Evolutionary conservation across 805 yeast species (phyloP), one percentile per base, ranked within the genome.

Genomic region (Saccharomyces jurei): DNA sequence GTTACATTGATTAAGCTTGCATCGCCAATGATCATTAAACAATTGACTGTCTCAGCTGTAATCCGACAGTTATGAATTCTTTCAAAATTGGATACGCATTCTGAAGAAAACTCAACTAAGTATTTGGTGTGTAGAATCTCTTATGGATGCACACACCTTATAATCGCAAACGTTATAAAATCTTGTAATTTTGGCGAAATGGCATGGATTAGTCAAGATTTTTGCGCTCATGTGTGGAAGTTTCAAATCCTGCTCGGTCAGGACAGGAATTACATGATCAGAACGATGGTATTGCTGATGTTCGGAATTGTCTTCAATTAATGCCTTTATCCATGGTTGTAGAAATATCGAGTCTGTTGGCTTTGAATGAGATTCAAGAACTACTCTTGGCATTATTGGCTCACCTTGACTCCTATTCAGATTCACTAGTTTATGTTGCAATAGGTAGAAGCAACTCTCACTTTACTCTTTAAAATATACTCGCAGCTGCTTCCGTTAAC

Each of bases 71-170:
- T 49, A 52, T 61, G 54, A 10, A n/a, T 48, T 48, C 66, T 57
- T 55, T 68, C 71, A 54, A 63, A 68, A 22, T 59, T 50, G 0
- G 68, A 56, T 2, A 67, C 71, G 41, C 71, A 66, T 28, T 56
- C 26, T 29, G 66, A 60, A 10, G 70, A 62, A 49, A 68, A 65
- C 56, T 65, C 69, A 67, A 67, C 71, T 67, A 67, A 67, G 71
- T 46, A 64, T 46, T 50, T 60, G 64, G 31, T 51, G 49, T n/a
- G 53, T 50, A 32, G 51, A 56, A 51, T 68, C 71, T 41, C 68
- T 55, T 11, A 61, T 58, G 4, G 65, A 54, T n/a, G 68, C 70
- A 52, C 52, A 66, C 1, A 67, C 63, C 8, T 49, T 46, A 52
- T 51, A 67, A 26, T 61, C 55, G 26, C 58, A 49, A 2, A 68